A percentile compares a stretch with the other conserved stretches of the same genome.
phyloP scores from a whole-genome alignment of 345 rosid species.

The Trapa bicornis region DNA sequence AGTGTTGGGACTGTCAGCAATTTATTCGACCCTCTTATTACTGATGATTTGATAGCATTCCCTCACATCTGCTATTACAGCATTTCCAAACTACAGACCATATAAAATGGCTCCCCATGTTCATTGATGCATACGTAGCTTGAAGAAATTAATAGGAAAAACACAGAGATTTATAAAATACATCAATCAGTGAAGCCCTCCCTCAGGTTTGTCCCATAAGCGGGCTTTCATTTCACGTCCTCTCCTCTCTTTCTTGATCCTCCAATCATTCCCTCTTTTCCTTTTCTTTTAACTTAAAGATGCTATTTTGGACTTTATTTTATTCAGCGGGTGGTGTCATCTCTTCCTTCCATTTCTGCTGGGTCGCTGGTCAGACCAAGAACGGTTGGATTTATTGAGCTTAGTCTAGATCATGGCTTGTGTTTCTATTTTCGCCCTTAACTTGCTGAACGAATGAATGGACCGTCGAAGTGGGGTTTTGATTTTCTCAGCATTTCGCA shows the following conservation, averaged over 20 bases:
- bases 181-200: not conserved
- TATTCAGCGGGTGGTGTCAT: not conserved
- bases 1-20: not conserved
- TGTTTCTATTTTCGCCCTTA: not conserved
- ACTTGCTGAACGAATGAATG: no score
- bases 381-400: not conserved
- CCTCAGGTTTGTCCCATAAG: not conserved
- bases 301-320: not conserved
- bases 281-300: not conserved
- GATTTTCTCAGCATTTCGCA: not conserved
- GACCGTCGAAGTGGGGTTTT: not conserved
- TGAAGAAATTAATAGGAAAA: not conserved
- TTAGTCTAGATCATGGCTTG: not conserved
- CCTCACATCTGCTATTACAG: not conserved
- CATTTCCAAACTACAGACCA: not conserved
- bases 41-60: not conserved
- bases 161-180: not conserved
- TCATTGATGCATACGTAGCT: not conserved
- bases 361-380: not conserved
- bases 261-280: not conserved
- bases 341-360: not conserved
- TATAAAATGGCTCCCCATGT: not conserved
- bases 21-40: not conserved
- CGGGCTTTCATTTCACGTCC: not conserved
- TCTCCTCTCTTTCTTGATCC: conserved; percentile 1